phyloP scores from a whole-genome alignment of 306 rosid genomes.

The Luffa acutangula region DNA sequence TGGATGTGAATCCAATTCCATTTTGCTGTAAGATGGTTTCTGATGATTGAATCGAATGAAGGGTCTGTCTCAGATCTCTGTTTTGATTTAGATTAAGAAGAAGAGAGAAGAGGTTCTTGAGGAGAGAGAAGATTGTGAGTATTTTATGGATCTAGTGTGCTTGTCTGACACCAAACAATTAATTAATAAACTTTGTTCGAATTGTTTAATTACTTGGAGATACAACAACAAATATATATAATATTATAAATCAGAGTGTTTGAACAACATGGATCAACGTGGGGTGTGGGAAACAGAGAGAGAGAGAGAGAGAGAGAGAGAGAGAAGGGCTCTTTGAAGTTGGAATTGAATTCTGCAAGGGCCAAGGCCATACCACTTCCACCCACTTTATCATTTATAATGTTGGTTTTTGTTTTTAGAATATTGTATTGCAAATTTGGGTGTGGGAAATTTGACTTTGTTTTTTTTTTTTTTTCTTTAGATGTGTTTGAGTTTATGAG shows the following conservation, averaged over 20 bases:
- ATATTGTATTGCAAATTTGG: not conserved
- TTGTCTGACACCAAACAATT: conserved; percentile 38
- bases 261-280: conserved; percentile 5
- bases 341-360: not conserved
- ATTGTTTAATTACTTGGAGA: conserved; percentile 7
- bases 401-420: not conserved
- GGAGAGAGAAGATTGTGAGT: conserved; percentile 10
- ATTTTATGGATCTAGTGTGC: conserved; percentile 28
- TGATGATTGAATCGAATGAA: conserved; percentile 14
- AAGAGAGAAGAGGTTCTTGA: not conserved
- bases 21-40: not conserved
- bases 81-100: no score
- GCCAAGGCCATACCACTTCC: not conserved
- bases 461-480: no score
- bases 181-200: conserved; percentile 18
- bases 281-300: conserved; percentile 5
- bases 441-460: not conserved
- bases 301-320: not conserved
- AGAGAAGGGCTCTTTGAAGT: not conserved
- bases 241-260: not conserved
- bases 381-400: not conserved
- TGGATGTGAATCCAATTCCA: not conserved
- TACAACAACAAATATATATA: not conserved
- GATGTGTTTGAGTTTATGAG: not conserved
- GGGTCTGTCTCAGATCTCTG: conserved; percentile 31